A percentile compares a stretch with the other conserved stretches of the same genome.
Conservation (phyloP, 2,329 filamentous ascomycete genomes). For the Alternaria brassicae region DNA sequence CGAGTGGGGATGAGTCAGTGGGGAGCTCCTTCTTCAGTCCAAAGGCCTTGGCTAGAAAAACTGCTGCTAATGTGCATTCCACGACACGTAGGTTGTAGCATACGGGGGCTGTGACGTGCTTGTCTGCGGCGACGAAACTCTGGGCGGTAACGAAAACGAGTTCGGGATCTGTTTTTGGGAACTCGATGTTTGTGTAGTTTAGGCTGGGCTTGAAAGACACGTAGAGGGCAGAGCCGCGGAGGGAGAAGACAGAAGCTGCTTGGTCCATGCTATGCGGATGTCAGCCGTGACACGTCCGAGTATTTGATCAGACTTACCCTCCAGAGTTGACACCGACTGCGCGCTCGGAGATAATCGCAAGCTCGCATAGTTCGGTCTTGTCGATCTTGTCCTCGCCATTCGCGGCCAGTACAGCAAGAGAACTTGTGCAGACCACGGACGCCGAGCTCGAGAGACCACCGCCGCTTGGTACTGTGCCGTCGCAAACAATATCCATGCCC, state of each 20-base stretch:
- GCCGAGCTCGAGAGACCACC: conserved; percentile 93
- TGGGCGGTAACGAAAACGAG: conserved; percentile 93
- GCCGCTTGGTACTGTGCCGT: conserved; percentile 90
- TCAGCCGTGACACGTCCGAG: conserved; percentile 24
- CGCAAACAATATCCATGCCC: conserved; percentile 86
- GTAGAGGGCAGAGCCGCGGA: conserved; percentile 84
- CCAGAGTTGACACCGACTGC: conserved; percentile 96
- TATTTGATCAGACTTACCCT: conserved; percentile 64
- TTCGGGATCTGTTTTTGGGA: conserved; percentile 81
- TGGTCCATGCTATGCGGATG: conserved; percentile 81
- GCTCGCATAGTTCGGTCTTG: conserved; percentile 89
- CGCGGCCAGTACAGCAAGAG: conserved; percentile 84
- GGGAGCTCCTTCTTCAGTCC: conserved; percentile 68
- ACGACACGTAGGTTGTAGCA: conserved; percentile 98
- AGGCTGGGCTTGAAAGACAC: conserved; percentile 87
- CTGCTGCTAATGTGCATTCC: conserved; percentile 88
- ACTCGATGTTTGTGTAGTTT: conserved; percentile 76
- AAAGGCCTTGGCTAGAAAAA: conserved; percentile 67
- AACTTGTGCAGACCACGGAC: conserved; percentile 89
- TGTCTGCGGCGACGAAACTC: conserved; percentile 92
- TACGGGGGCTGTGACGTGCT: conserved; percentile 89
- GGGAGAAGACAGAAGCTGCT: conserved; percentile 91
- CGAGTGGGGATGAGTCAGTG: conserved; percentile 80
- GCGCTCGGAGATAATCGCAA: conserved; percentile 93
- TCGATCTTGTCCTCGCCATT: conserved; percentile 80